Evolutionary conservation across 345 rosid genomes (phyloP).

Genomic region (Hirschfeldia incana): DNA sequence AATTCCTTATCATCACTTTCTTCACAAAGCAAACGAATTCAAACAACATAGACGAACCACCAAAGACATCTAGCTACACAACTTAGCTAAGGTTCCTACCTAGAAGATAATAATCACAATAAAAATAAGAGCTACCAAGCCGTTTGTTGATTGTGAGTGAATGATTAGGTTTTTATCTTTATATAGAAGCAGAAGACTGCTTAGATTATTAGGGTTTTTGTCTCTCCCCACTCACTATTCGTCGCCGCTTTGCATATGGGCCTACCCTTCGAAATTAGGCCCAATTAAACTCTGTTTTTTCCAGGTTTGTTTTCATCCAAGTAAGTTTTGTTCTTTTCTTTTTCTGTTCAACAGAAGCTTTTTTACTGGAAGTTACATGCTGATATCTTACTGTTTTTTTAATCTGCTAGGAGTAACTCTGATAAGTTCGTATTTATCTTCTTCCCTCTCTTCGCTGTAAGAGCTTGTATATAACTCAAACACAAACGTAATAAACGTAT

Average conservation of each 20-base stretch:
- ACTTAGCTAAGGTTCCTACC: neutral
- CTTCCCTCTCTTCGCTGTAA: too few species aligned
- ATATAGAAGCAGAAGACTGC: neutral
- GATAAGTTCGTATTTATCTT: too few species aligned
- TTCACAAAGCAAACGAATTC: neutral
- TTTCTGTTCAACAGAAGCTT: too few species aligned
- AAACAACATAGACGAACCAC: neutral
- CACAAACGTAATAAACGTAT: too few species aligned
- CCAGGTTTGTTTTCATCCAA: too few species aligned
- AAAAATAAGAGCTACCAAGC: neutral
- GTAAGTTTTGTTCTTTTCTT: too few species aligned
- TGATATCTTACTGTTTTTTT: neutral
- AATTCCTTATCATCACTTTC: slow-evolving; percentile 60
- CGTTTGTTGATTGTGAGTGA: neutral
- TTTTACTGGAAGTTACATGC: too few species aligned
- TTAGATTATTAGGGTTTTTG: neutral
- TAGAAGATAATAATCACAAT: neutral
- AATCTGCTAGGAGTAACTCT: neutral
- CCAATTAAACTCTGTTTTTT: neutral
- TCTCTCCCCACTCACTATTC: neutral
- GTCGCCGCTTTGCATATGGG: neutral
- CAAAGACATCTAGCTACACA: neutral
- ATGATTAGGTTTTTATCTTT: neutral
- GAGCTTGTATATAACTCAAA: too few species aligned
- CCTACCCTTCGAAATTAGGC: neutral